Conservation (phyloP, 2,329 filamentous ascomycete species). For the Aspergillus sp. region DNA sequence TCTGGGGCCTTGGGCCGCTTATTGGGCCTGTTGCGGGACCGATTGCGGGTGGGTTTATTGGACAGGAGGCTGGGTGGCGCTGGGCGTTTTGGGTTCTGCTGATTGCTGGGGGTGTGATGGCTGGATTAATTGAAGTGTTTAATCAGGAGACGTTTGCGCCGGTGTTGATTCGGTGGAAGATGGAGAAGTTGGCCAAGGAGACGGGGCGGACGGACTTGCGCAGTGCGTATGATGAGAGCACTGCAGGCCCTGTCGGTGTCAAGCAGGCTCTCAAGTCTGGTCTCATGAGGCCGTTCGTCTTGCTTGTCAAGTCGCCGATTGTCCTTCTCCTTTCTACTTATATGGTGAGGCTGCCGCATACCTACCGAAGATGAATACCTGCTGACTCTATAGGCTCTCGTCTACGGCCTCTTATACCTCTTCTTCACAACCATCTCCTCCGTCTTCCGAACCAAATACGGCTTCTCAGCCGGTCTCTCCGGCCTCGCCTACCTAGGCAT, state of each 20-base stretch:
- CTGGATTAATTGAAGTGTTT: conserved; percentile 21
- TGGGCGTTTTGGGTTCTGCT: conserved; percentile 50
- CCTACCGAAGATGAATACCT: too few relatives aligned
- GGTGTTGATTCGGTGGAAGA: conserved; percentile 28
- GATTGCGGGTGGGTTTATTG: conserved; percentile 42
- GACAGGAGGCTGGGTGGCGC: conserved; percentile 44
- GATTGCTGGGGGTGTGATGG: conserved; percentile 37
- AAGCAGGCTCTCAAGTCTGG: conserved; percentile 41
- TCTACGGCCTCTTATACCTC: conserved; percentile 58
- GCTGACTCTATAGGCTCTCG: conserved; percentile 32
- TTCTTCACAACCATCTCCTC: conserved; percentile 55
- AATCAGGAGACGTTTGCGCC: conserved; percentile 28
- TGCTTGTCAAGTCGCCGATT: conserved; percentile 55
- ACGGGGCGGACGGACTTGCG: conserved; percentile 21
- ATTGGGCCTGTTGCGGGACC: conserved; percentile 37
- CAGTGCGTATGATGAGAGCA: conserved; percentile 22
- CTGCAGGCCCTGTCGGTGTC: conserved; percentile 16
- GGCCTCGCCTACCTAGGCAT: conserved; percentile 52
- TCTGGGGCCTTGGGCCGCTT: conserved; percentile 43
- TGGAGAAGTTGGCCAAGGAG: conserved; percentile 21
- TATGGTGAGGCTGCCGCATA: conserved; percentile 27
- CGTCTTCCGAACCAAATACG: conserved; percentile 51
- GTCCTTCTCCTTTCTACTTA: conserved; percentile 54
- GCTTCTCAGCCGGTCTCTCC: conserved; percentile 47
- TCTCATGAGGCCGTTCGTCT: conserved; percentile 48